Percentiles rank a stretch among this genome's conserved stretches.
These are phyloP conservation scores for Euryodendron excelsum DNA, from an alignment of 148 eudicot genomes.

Conservation along the genomic window DNA sequence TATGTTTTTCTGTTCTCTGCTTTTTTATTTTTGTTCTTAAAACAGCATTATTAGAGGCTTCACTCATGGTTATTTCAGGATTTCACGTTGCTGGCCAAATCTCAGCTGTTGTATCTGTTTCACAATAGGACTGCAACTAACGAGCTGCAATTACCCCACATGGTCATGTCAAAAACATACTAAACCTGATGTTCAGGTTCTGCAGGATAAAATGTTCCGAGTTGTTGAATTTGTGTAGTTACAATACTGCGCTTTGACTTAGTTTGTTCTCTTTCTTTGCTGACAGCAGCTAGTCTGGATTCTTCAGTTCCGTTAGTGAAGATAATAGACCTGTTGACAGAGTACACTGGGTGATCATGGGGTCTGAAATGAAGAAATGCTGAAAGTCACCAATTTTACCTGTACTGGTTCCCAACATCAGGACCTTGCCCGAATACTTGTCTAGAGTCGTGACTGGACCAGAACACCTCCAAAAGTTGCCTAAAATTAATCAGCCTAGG, in stretches of 20 bases:
- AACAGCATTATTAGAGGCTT: background rate
- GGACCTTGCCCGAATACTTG: constrained; percentile 99
- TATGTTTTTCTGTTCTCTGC: background rate
- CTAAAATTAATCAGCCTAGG: constrained; percentile 60
- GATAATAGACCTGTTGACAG: constrained; percentile 70
- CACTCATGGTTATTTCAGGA: background rate
- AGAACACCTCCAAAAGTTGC: constrained; percentile 82
- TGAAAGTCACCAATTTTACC: constrained; percentile 33
- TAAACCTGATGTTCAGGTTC: constrained; percentile 94
- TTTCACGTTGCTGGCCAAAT: background rate
- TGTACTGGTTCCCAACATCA: constrained; percentile 90
- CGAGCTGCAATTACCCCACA: background rate
- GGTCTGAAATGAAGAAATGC: background rate
- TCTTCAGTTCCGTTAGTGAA: constrained; percentile 83
- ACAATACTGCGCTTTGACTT: constrained; percentile 66
- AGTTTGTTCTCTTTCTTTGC: constrained; percentile 89
- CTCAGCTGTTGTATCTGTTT: background rate
- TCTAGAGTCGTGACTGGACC: constrained; percentile 92
- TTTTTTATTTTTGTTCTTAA: no score
- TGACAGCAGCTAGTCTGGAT: constrained; percentile 62
- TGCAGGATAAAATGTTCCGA: constrained; percentile 73
- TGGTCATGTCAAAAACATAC: background rate
- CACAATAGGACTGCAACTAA: background rate
- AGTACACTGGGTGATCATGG: constrained; percentile 2
- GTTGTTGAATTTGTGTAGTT: constrained; percentile 80